A percentile compares a stretch with the other conserved stretches of the same genome.
phyloP scores from a whole-genome alignment of 2,329 filamentous ascomycete genomes.

The Epichloe typhina region DNA sequence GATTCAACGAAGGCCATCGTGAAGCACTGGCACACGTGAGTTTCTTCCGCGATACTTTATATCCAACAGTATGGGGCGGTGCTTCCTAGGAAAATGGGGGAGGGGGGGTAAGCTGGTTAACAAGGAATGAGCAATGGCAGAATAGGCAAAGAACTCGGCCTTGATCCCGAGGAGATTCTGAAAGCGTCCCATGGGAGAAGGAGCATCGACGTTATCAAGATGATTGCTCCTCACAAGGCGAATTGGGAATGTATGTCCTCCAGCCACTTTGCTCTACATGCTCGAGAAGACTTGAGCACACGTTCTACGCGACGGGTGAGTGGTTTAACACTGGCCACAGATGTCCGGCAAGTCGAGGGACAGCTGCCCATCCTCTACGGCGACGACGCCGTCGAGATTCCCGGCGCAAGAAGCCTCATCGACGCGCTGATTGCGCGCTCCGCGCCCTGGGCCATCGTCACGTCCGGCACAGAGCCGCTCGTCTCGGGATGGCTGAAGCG shows the following conservation, averaged over 20 bases:
- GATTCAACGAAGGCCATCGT: constrained; percentile 66
- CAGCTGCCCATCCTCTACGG: constrained; percentile 66
- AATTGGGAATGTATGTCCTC: constrained; percentile 75
- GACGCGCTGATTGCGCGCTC: constrained; percentile 46
- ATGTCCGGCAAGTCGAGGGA: constrained; percentile 67
- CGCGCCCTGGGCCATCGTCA: constrained; percentile 78
- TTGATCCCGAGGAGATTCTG: constrained; percentile 73
- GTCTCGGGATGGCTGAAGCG: constrained; percentile 60
- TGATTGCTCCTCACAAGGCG: constrained; percentile 72
- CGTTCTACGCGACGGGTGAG: neutral
- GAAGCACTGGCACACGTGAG: constrained; percentile 63
- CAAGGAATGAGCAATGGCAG: constrained; percentile 25
- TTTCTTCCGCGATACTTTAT: neutral
- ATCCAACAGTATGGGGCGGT: neutral
- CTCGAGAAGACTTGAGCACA: no score
- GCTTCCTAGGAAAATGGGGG: neutral
- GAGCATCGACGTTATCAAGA: constrained; percentile 71
- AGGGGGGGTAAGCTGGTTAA: neutral
- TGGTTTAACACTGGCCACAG: constrained; percentile 27
- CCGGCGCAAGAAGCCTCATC: constrained; percentile 63
- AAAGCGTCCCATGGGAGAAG: constrained; percentile 83
- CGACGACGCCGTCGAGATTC: constrained; percentile 69
- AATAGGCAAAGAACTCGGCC: constrained; percentile 70
- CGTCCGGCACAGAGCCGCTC: constrained; percentile 55
- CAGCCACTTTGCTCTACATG: neutral